A percentile compares a stretch with the other conserved stretches of the same genome.
phyloP scores from a whole-genome alignment of 2,329 filamentous ascomycete species.

The Westerdykella ornata region DNA sequence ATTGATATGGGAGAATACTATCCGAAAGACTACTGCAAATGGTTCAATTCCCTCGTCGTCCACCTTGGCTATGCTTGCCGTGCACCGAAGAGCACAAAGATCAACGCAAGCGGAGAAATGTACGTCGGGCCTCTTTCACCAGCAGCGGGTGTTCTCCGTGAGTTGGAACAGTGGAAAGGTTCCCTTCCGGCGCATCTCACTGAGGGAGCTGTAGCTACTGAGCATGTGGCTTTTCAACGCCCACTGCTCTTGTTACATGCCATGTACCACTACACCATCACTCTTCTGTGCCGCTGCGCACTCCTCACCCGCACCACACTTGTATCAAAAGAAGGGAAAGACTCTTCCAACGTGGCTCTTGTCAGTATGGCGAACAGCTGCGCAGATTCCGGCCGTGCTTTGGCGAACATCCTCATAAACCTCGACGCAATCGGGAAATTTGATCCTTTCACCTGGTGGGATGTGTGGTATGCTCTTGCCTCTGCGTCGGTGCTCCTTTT shows the following conservation, averaged over 20 bases:
- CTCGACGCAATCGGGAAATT: constrained; percentile 36
- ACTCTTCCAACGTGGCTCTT: constrained; percentile 23
- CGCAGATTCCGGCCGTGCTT: constrained; percentile 32
- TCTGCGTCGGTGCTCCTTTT: constrained; percentile 37
- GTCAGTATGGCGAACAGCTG: constrained; percentile 35
- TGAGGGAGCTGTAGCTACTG: constrained; percentile 27
- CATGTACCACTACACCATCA: constrained; percentile 38
- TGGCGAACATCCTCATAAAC: constrained; percentile 31
- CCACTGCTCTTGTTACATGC: constrained; percentile 37
- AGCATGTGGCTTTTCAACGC: constrained; percentile 33
- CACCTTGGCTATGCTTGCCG: constrained; percentile 37
- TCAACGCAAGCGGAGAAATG: constrained; percentile 29
- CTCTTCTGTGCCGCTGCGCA: constrained; percentile 36
- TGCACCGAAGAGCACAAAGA: constrained; percentile 30
- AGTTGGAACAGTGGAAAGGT: constrained; percentile 37
- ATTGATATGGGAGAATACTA: constrained; percentile 26
- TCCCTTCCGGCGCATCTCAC: constrained; percentile 36
- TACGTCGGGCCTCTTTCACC: constrained; percentile 37
- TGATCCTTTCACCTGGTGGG: constrained; percentile 39
- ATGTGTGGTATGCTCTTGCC: constrained; percentile 38
- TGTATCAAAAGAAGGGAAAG: constrained; percentile 21
- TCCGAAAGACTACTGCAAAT: constrained; percentile 36
- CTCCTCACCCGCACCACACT: constrained; percentile 35
- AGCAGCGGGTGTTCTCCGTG: constrained; percentile 34
- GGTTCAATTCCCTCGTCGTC: constrained; percentile 34